These are phyloP conservation scores for Phytophthora pisi DNA, from an alignment of 352 stramenopile genomes.

Conservation along the genomic window DNA sequence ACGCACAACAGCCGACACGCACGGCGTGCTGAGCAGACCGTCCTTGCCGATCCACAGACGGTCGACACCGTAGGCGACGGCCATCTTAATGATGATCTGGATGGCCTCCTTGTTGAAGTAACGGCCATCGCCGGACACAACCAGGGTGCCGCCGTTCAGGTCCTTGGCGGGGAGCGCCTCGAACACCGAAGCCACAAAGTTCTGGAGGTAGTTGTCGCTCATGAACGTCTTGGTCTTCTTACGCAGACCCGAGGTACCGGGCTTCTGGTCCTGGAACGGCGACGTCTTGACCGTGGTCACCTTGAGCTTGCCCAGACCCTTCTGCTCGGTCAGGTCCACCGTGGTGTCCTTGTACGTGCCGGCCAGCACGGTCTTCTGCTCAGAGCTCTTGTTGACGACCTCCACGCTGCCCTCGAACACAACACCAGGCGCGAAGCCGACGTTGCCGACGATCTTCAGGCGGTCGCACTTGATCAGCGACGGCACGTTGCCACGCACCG, in stretches of 20 bases:
- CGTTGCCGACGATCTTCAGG: conserved; percentile 95
- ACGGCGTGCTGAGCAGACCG: conserved; percentile 97
- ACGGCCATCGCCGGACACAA: conserved; percentile 96
- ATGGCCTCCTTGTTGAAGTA: conserved; percentile 95
- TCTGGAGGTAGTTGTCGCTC: conserved; percentile 98
- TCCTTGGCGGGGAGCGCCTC: conserved; percentile 95
- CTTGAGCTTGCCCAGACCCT: conserved; percentile 93
- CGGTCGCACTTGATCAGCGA: conserved; percentile 96
- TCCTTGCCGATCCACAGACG: conserved; percentile 96
- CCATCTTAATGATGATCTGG: conserved; percentile 96
- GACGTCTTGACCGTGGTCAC: conserved; percentile 81
- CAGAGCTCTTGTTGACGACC: conserved; percentile 95
- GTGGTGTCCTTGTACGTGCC: conserved; percentile 95
- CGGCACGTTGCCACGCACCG: conserved; percentile 92
- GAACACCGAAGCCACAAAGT: conserved; percentile 98
- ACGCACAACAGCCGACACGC: conserved; percentile 97
- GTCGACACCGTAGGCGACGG: conserved; percentile 96
- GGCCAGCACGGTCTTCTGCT: conserved; percentile 95
- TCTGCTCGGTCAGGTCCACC: conserved; percentile 94
- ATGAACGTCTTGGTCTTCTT: conserved; percentile 99
- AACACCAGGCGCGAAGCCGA: conserved; percentile 92
- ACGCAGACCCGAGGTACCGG: conserved; percentile 97
- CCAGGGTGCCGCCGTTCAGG: conserved; percentile 94
- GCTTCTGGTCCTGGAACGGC: conserved; percentile 96
- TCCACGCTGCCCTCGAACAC: conserved; percentile 94